Evolutionary conservation across 306 rosid species (phyloP), one percentile per base, ranked within the genome.

Genomic region (Sicyos edulis): DNA sequence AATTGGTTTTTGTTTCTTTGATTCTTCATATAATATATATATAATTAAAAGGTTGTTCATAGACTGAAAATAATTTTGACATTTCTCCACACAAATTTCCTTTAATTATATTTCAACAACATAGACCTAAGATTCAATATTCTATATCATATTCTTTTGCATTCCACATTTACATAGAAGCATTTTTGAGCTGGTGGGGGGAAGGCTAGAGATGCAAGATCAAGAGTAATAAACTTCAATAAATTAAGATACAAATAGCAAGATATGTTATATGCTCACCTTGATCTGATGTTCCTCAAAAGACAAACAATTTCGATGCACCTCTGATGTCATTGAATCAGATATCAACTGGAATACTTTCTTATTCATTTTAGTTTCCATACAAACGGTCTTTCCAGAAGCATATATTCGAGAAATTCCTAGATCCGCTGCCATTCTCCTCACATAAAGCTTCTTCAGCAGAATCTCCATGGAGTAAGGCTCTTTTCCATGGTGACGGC

Each of bases 391-490:
- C 86, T 88, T 93, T 77, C 98, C 95, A 15, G 83, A 75, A 74
- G 92, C 78, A 80, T 83, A 90, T 52, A 93, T 86, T 72, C 84
- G 85, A 57, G 74, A 74, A 79, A 93, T 82, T 65, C 98, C 97
- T 21, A 93, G 78, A 84, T 93, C 98, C 21, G 96, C 98, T 1
- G 98, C 91, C 98, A 93, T 93, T 86, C 97, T 93, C 76, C 86
- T 83, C 80, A 90, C 87, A 51, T 93, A 93, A 54, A 93, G 93
- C 82, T 88, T 90, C 83, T 87, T 85, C 73, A 90, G 75, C 15
- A 93, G 77, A 78, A 88, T 75, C 88, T 86, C 97, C 98, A 90
- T 86, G 62, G 97, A 83, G 74, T 60, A 77, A 70, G 98, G 98
- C 78, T 93, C 98, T 76, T 93, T 93, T 76, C 98, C 98, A 56